phyloP scores from a whole-genome alignment of 1,139 yeast genomes.

The Spathaspora sp. region DNA sequence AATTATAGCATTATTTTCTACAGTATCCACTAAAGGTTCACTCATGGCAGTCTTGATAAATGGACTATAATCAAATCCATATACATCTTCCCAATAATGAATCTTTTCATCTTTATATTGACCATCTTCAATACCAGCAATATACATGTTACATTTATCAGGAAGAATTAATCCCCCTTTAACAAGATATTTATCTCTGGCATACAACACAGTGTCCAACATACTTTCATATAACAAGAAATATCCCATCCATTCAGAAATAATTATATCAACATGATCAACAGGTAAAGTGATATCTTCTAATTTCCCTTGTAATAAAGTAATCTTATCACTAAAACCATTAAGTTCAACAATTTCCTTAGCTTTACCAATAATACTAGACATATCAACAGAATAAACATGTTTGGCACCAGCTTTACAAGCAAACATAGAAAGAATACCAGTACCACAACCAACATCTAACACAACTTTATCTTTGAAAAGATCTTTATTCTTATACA shows the following conservation, averaged over 20 bases:
- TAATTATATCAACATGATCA: slow-evolving; percentile 83
- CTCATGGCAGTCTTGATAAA: slow-evolving; percentile 74
- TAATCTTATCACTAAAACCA: slow-evolving; percentile 85
- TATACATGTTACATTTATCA: slow-evolving; percentile 85
- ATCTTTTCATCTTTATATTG: slow-evolving; percentile 91
- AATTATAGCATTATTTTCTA: slow-evolving; percentile 73
- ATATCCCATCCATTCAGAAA: slow-evolving; percentile 99
- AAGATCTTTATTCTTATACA: slow-evolving; percentile 82
- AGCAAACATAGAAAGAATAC: slow-evolving; percentile 97
- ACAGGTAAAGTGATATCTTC: slow-evolving; percentile 89
- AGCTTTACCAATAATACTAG: slow-evolving; percentile 94
- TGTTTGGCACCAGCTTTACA: slow-evolving; percentile 97
- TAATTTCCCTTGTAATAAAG: slow-evolving; percentile 87
- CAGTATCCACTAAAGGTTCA: slow-evolving; percentile 94
- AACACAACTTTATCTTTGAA: slow-evolving; percentile 94
- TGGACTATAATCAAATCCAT: slow-evolving; percentile 90
- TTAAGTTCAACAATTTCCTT: slow-evolving; percentile 78
- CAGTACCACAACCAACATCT: slow-evolving; percentile 99
- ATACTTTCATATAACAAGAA: slow-evolving; percentile 93
- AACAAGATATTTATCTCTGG: slow-evolving; percentile 88
- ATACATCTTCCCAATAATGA: slow-evolving; percentile 94
- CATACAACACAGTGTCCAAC: slow-evolving; percentile 94
- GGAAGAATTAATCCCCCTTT: slow-evolving; percentile 93
- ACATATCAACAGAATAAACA: slow-evolving; percentile 96
- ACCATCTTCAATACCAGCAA: slow-evolving; percentile 94